A percentile compares a stretch with the other conserved stretches of the same genome.
Conservation (phyloP, 2,329 filamentous ascomycete species). For the Onygenales sp. region DNA sequence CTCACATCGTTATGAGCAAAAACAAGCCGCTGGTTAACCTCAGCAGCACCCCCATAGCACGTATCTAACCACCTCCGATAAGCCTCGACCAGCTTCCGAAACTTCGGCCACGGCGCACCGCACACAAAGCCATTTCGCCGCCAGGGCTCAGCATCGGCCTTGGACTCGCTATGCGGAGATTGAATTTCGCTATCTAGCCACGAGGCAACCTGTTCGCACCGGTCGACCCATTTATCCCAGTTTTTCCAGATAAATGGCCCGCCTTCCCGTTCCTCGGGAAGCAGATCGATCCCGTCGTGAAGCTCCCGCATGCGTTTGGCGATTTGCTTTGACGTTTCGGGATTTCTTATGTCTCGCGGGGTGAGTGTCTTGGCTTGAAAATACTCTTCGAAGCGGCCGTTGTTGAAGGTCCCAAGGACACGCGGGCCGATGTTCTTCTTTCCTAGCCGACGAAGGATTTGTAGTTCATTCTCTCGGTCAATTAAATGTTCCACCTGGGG, state of each 20-base stretch:
- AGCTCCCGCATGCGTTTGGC: slow-evolving; percentile 96
- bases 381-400: slow-evolving; percentile 92
- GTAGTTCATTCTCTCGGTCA: slow-evolving; percentile 80
- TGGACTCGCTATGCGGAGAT: slow-evolving; percentile 33
- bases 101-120: slow-evolving; percentile 71
- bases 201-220: slow-evolving; percentile 43
- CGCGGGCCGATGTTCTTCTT: slow-evolving; percentile 89
- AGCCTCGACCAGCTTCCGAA: slow-evolving; percentile 63
- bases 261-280: slow-evolving; percentile 64
- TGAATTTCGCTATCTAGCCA: slow-evolving; percentile 51
- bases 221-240: slow-evolving; percentile 85
- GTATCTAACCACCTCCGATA: slow-evolving; percentile 67
- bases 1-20: slow-evolving; percentile 97
- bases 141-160: slow-evolving; percentile 47
- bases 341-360: slow-evolving; percentile 62
- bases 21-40: slow-evolving; percentile 65
- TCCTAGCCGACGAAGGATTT: slow-evolving; percentile 74
- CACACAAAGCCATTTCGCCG: slow-evolving; percentile 66
- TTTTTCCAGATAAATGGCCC: slow-evolving; percentile 84
- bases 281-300: slow-evolving; percentile 83
- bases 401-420: slow-evolving; percentile 81
- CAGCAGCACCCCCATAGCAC: slow-evolving; percentile 57
- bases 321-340: slow-evolving; percentile 82
- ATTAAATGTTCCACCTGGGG: slow-evolving; percentile 94
- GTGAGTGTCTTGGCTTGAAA: slow-evolving; percentile 78